Percentiles rank a stretch among this genome's conserved stretches.
These are phyloP conservation scores for Cryphonectria nitschkei DNA, from an alignment of 2,329 filamentous ascomycete species.

Conservation along the genomic window DNA sequence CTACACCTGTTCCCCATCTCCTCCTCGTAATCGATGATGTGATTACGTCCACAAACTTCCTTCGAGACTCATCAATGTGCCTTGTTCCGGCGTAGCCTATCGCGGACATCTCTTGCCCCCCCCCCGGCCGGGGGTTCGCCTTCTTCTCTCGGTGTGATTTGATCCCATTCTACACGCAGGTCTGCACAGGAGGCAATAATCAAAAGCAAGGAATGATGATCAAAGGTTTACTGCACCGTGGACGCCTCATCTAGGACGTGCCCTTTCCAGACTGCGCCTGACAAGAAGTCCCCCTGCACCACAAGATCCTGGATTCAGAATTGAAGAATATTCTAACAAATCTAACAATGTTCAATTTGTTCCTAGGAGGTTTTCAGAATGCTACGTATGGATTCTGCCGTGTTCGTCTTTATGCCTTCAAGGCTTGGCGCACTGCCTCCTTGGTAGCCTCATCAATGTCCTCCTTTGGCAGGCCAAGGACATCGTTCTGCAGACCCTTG, in stretches of 20 bases:
- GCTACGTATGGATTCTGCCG: not conserved
- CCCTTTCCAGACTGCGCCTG: too few relatives aligned
- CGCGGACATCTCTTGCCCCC: too few relatives aligned
- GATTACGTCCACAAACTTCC: not conserved
- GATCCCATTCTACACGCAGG: not conserved
- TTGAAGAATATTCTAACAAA: too few relatives aligned
- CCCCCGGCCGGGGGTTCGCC: too few relatives aligned
- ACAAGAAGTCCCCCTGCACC: too few relatives aligned
- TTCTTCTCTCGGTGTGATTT: not conserved
- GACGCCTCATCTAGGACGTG: too few relatives aligned
- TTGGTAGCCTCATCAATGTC: conserved; percentile 60
- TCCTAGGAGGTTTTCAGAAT: not conserved
- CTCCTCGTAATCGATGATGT: not conserved
- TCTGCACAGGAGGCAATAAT: not conserved
- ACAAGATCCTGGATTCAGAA: too few relatives aligned
- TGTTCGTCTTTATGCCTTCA: not conserved
- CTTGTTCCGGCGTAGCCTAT: too few relatives aligned
- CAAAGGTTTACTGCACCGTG: too few relatives aligned
- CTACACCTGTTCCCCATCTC: not conserved
- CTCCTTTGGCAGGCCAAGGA: conserved; percentile 61
- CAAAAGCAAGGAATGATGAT: not conserved
- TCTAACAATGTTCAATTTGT: too few relatives aligned
- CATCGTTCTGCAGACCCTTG: conserved; percentile 50
- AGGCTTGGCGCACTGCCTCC: conserved; percentile 21
- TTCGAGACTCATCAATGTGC: not conserved